Conservation (phyloP, 768 basidiomycete species). For the Leccinum subtestaceum region DNA sequence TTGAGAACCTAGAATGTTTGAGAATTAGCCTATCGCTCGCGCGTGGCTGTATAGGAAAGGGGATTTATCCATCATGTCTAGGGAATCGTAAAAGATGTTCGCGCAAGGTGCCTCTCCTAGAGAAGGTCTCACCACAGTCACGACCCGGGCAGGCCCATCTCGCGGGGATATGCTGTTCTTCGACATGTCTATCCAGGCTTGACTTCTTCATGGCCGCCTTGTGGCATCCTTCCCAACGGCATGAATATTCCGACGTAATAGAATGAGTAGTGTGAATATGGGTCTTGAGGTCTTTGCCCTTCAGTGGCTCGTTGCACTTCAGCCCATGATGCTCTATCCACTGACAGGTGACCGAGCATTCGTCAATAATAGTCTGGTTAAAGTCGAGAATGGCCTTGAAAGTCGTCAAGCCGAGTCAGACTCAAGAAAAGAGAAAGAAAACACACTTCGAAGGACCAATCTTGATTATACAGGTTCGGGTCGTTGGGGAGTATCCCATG, state of each 20-base stretch:
- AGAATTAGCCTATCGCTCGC: background rate
- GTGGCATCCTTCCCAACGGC: conserved; percentile 9
- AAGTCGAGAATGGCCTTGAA: conserved; percentile 5
- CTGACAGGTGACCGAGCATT: background rate
- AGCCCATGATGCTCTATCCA: conserved; percentile 1
- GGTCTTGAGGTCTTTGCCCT: background rate
- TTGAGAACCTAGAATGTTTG: background rate
- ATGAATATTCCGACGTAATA: conserved; percentile 7
- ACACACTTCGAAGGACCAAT: conserved; percentile 4
- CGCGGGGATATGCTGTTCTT: conserved; percentile 10
- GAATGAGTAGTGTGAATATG: conserved; percentile 10
- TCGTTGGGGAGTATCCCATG: conserved; percentile 2
- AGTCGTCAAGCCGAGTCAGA: background rate
- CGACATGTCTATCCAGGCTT: conserved; percentile 9
- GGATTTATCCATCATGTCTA: background rate
- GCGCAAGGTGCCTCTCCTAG: background rate
- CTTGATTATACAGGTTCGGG: background rate
- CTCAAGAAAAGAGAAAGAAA: background rate
- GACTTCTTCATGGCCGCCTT: conserved; percentile 1
- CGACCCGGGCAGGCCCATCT: conserved; percentile 5
- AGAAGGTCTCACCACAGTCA: no score
- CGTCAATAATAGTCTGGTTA: background rate
- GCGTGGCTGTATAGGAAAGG: background rate
- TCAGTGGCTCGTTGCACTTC: background rate
- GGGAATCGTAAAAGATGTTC: background rate